These are phyloP conservation scores for Erodium maritimum DNA, from an alignment of 345 rosid species.

Conservation along the genomic window DNA sequence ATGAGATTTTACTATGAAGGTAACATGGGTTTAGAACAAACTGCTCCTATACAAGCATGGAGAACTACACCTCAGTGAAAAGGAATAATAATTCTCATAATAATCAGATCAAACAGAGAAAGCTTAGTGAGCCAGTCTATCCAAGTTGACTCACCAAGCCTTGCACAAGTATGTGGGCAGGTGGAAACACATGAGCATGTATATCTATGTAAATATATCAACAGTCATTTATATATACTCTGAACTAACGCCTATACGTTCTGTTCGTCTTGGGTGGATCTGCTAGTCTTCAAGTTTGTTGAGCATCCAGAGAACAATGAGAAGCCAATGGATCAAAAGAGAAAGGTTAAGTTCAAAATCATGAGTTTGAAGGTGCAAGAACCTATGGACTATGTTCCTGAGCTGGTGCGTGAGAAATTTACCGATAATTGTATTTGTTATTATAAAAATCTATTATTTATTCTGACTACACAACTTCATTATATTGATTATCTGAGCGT, in stretches of 20 bases:
- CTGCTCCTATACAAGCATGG: neutral
- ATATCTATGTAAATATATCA: neutral
- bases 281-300: constrained; percentile 84
- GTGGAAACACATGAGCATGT: neutral
- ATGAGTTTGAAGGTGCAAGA: constrained; percentile 90
- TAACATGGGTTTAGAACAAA: no score
- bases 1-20: neutral
- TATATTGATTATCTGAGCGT: no score
- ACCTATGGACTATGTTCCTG: constrained; percentile 79
- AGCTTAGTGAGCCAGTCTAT: no score
- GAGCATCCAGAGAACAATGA: constrained; percentile 93
- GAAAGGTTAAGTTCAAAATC: constrained; percentile 84
- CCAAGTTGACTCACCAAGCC: neutral
- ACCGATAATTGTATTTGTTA: no score
- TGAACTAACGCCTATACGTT: neutral
- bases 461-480: no score
- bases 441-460: no score
- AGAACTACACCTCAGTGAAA: neutral
- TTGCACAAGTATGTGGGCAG: neutral
- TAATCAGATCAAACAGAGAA: no score
- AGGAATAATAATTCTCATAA: no score
- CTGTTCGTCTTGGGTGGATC: constrained; percentile 11
- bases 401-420: constrained; percentile 89
- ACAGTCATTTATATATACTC: no score
- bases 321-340: constrained; percentile 80